Evolutionary conservation across 2,329 filamentous ascomycete species (phyloP), one percentile per base, ranked within the genome.

Genomic region (Corniculantispora saksenae): DNA sequence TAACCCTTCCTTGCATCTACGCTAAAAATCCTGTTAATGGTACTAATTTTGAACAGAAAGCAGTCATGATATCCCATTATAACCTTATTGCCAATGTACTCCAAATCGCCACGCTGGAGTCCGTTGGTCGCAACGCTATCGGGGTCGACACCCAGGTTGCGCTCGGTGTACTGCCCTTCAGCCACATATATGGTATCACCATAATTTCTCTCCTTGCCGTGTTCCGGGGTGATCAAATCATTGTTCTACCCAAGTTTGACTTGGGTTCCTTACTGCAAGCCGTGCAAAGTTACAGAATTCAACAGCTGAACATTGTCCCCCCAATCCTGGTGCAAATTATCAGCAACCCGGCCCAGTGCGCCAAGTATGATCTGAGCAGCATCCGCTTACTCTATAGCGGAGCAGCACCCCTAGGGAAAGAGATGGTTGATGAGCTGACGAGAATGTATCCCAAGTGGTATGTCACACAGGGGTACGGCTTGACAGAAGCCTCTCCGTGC

Each of bases 131-230:
- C 66, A 74, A 77, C 67, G 69, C 73, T 38, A 70, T 74, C 5
- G 73, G 72, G 15, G 67, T 83, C 50, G 73, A 74, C 4, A 81
- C 76, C 0, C 78, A 84, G 65, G 76, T 84, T 23, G 79, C 76
- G 2, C 83, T 94, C 0, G 91, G 91, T 6, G 80, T 94, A n/a
- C 80, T 94, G 0, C 91, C 91, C 0, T 87, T 93, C 72, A 93
- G 90, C 69, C 92, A 96, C 72, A 95, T 95, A 68, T 96, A 94
- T 75, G 87, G 87, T 4, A 79, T 95, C 43, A 86, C 93, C 6
- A 86, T 93, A 19, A 86, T 93, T 66, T 87, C 86, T 50, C 88
- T 92, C 74, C 77, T 81, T 1, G 83, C 83, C 29, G 80, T 87
- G 2, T 94, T 88, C 73, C 85, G 89, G 48, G 92, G 92, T 12